phyloP scores from a whole-genome alignment of 2,329 filamentous ascomycete genomes.

The Clarireedia homoeocarpa region DNA sequence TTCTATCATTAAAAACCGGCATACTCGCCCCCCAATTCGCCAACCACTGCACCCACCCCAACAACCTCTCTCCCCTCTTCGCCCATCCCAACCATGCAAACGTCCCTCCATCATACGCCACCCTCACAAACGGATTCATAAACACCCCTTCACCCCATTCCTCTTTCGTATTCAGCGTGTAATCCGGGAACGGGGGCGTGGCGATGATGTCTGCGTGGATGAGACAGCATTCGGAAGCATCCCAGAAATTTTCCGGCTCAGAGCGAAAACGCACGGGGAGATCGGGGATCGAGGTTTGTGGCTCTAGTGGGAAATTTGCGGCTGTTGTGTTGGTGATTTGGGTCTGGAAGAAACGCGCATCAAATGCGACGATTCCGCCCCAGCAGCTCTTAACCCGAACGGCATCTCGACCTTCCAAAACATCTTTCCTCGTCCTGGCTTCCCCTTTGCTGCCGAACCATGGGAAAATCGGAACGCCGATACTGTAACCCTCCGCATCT shows the following conservation, averaged over 20 bases:
- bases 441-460: constrained; percentile 51
- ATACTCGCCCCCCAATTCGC: constrained; percentile 48
- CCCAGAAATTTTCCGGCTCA: constrained; percentile 51
- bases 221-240: constrained; percentile 58
- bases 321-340: constrained; percentile 5
- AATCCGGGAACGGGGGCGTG: constrained; percentile 3
- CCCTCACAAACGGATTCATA: constrained; percentile 68
- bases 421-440: constrained; percentile 51
- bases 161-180: constrained; percentile 13
- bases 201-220: constrained; percentile 41
- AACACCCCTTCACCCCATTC: constrained; percentile 49
- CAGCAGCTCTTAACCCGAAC: constrained; percentile 68
- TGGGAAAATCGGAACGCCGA: constrained; percentile 59
- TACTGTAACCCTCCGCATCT: constrained; percentile 55
- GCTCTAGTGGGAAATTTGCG: constrained; percentile 8
- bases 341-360: constrained; percentile 49
- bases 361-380: constrained; percentile 67
- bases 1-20: constrained; percentile 53
- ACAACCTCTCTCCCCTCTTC: constrained; percentile 58
- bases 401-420: constrained; percentile 51
- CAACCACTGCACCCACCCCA: constrained; percentile 50
- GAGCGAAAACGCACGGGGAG: constrained; percentile 41
- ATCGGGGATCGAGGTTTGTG: neutral
- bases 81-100: constrained; percentile 51
- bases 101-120: constrained; percentile 54